Base-by-base conservation (phyloP, 441 rosid species). In the Mallotus repandus region DNA sequence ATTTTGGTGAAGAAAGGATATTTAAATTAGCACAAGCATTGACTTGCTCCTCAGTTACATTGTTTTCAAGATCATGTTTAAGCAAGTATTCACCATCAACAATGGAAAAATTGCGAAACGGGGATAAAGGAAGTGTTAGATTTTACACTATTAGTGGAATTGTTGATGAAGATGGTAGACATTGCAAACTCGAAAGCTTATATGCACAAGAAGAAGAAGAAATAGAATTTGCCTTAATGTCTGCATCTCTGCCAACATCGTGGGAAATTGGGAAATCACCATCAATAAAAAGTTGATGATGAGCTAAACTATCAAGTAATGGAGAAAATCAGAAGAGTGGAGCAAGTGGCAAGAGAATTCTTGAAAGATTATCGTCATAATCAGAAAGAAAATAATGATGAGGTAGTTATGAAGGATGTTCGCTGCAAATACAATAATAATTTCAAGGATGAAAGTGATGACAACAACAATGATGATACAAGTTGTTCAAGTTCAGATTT, bases 401-500 rank as follows among this genome's bases (percentile, higher is more conserved):
- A 68, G 29, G 13, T 52, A n/a, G 18, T 45, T 52, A 76, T 54
- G 55, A 74, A 79, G 71, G 74, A 63, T 7, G 66, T 72, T 72
- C 61, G 60, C 5, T 75, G 41, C 11, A 18, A 66, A 25, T 77
- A 74, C 1, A 74, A 81, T 1, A 79, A 81, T 55, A 75, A 65
- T 9, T 78, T 73, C 2, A 76, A 77, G 18, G 74, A 73, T 0
- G 84, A 81, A 0, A 86, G 84, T 7, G 83, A n/a, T n/a, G n/a
- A n/a, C n/a, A n/a, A n/a, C n/a, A n/a, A 79, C 0, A 90, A 86
- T n/a, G 96, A 89, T 68, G 91, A 79, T 18, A 88, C 84, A 35
- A 91, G 98, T 68, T 90, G 62, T 60, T 87, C 97, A 16, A 93
- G 98, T 79, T 93, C 98, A 0, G 98, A 93, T 81, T 81, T 91